phyloP scores from a whole-genome alignment of 352 stramenopile species.

The Peronospora tabacina region DNA sequence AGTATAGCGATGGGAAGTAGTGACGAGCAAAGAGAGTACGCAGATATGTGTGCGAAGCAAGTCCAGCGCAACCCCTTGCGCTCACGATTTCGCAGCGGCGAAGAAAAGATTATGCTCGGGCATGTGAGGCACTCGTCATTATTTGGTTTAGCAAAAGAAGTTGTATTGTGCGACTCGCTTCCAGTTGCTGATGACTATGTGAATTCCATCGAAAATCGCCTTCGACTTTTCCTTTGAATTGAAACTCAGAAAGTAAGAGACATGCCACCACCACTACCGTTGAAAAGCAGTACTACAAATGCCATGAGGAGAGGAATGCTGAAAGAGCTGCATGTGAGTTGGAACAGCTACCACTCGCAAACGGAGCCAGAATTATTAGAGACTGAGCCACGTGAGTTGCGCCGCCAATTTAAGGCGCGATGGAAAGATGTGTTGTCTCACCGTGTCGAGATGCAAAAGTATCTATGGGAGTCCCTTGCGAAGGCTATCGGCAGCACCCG shows the following conservation, averaged over 20 bases:
- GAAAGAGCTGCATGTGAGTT: conserved; percentile 38
- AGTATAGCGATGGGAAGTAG: conserved; percentile 4
- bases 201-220: conserved; percentile 12
- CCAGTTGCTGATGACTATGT: conserved; percentile 21
- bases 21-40: conserved; percentile 22
- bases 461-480: conserved; percentile 8
- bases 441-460: conserved; percentile 14
- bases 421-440: conserved; percentile 17
- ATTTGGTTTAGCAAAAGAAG: neutral
- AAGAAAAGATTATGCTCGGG: conserved; percentile 19
- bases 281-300: conserved; percentile 22
- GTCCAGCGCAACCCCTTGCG: conserved; percentile 24
- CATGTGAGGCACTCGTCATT: conserved; percentile 3
- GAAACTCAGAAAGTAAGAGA: neutral
- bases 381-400: neutral
- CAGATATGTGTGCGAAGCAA: conserved; percentile 12
- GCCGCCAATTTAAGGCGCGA: conserved; percentile 10
- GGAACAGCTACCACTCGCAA: conserved; percentile 31
- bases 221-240: conserved; percentile 13
- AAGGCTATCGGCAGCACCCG: conserved; percentile 6
- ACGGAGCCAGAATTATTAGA: conserved; percentile 13
- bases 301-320: conserved; percentile 36
- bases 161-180: conserved; percentile 1
- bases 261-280: conserved; percentile 17
- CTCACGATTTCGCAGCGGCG: conserved; percentile 14